Evolutionary conservation across 1,139 yeast genomes (phyloP).

Genomic region (Arxiozyma slooffiae): DNA sequence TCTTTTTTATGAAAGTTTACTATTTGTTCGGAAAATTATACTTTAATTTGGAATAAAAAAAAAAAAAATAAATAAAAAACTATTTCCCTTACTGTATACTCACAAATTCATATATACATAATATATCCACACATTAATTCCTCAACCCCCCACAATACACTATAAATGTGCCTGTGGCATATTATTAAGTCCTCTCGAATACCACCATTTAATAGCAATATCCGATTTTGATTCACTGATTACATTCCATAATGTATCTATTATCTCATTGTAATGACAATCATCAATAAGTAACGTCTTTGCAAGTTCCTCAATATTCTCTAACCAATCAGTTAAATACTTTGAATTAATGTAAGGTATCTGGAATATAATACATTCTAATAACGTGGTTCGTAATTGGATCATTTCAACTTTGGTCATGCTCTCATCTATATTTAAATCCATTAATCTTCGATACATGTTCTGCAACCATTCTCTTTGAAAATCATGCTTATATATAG

Average conservation of each 20-base stretch:
- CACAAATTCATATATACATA: too few relatives aligned
- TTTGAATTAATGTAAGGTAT: slow-evolving; percentile 12
- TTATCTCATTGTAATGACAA: slow-evolving; percentile 5
- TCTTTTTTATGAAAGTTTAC: too few relatives aligned
- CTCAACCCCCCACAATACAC: background rate
- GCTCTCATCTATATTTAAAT: background rate
- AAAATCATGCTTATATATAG: slow-evolving; percentile 11
- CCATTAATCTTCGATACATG: slow-evolving; percentile 15
- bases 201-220: slow-evolving; percentile 11
- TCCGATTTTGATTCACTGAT: slow-evolving; percentile 11
- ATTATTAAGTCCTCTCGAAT: background rate
- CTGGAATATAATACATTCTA: slow-evolving; percentile 19
- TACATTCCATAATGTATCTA: slow-evolving; percentile 17
- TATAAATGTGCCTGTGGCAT: background rate
- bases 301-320: slow-evolving; percentile 10
- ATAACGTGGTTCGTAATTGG: slow-evolving; percentile 3
- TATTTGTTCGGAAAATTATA: too few relatives aligned
- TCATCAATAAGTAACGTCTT: slow-evolving; percentile 5
- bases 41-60: too few relatives aligned
- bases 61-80: too few relatives aligned
- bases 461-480: slow-evolving; percentile 16
- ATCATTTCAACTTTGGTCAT: background rate
- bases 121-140: background rate
- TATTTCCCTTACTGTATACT: background rate
- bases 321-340: slow-evolving; percentile 19